Evolutionary conservation across 176 grass and related monocot genomes (phyloP).

Genomic region (Triticum urartu): DNA sequence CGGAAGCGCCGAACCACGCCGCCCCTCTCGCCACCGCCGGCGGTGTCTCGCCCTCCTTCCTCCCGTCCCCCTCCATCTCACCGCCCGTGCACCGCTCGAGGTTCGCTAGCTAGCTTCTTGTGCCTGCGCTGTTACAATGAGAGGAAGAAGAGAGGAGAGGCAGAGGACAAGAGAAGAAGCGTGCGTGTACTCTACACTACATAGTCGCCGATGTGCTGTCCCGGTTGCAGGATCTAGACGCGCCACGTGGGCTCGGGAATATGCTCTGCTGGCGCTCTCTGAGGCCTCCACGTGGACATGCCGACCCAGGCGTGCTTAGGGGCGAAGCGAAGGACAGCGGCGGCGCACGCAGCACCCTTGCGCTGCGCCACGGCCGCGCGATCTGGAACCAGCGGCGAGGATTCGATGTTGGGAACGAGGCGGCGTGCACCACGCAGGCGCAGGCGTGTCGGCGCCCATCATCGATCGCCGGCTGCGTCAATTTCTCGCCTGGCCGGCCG

Average conservation of each 20-base stretch:
- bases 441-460: not conserved
- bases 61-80: not conserved
- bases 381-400: not conserved
- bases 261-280: not conserved
- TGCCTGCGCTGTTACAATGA: not conserved
- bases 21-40: conserved; percentile 5
- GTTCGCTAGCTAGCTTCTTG: no score
- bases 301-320: not conserved
- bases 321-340: not conserved
- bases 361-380: not conserved
- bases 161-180: no score
- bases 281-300: not conserved
- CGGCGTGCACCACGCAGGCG: no score
- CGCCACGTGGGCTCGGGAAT: not conserved
- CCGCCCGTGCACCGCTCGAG: no score
- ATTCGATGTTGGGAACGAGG: not conserved
- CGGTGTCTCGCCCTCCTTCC: not conserved
- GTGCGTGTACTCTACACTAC: no score
- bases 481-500: no score
- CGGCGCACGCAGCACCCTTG: not conserved
- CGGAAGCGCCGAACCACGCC: conserved; percentile 39
- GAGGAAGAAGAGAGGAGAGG: not conserved
- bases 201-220: no score
- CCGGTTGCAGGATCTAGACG: no score
- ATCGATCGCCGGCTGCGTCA: not conserved